Conservation (phyloP, 441 rosid genomes). For the Syzygium malaccense region DNA sequence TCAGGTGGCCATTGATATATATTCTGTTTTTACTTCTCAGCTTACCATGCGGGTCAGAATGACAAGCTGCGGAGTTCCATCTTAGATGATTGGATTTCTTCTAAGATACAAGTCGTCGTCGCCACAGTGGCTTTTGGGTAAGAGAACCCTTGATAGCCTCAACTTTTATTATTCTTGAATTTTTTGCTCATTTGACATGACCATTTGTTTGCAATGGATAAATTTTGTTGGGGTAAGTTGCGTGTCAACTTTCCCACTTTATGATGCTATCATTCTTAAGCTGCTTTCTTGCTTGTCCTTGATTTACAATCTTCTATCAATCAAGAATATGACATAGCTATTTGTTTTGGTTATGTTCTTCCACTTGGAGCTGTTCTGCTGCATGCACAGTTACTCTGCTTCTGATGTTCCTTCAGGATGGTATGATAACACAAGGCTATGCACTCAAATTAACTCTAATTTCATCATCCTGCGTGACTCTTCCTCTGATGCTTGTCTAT, state of each 20-base stretch:
- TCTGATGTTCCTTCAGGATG: conserved; percentile 66
- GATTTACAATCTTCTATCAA: neutral
- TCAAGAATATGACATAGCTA: conserved; percentile 21
- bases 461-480: neutral
- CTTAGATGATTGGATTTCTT: conserved; percentile 89
- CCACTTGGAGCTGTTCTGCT: conserved; percentile 48
- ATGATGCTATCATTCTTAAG: neutral
- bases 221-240: neutral
- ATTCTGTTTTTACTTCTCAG: conserved; percentile 32
- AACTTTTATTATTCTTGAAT: neutral
- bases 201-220: neutral
- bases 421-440: conserved; percentile 32
- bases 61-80: conserved; percentile 67
- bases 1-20: neutral
- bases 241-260: neutral
- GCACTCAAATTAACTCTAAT: neutral
- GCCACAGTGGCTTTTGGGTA: conserved; percentile 99
- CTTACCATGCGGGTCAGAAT: conserved; percentile 91
- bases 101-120: conserved; percentile 87
- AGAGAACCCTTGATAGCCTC: conserved; percentile 20
- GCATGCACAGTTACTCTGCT: conserved; percentile 24
- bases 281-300: neutral
- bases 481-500: conserved; percentile 3
- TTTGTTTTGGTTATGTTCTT: conserved; percentile 18
- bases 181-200: neutral